These are phyloP conservation scores for Parachaetomium inaequale DNA, from an alignment of 495 filamentous ascomycete genomes.

Conservation along the genomic window DNA sequence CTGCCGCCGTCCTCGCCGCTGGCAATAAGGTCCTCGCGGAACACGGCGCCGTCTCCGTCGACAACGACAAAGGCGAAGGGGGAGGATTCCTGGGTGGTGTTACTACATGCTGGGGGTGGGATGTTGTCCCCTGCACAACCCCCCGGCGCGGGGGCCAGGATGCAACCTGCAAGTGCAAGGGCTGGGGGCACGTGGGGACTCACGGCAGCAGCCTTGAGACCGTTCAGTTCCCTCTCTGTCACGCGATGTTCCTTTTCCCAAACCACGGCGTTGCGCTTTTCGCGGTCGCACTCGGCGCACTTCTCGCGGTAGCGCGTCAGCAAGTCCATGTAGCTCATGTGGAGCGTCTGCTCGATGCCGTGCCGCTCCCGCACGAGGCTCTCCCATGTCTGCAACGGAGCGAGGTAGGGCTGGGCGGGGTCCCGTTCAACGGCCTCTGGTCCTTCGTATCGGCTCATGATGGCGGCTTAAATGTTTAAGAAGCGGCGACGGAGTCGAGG, in stretches of 20 bases:
- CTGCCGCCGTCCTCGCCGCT: slow-evolving; percentile 32
- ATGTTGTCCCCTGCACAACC: background rate
- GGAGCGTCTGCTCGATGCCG: slow-evolving; percentile 10
- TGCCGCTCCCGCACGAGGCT: background rate
- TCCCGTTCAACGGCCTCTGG: slow-evolving; percentile 5
- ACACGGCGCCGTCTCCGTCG: slow-evolving; percentile 36
- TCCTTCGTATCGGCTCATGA: slow-evolving; percentile 12
- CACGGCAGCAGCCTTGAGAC: slow-evolving; percentile 20
- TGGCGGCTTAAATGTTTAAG: slow-evolving; percentile 7
- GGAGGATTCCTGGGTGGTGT: slow-evolving; percentile 23
- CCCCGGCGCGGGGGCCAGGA: background rate
- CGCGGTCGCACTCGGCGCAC: slow-evolving; percentile 22
- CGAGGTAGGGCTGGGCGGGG: slow-evolving; percentile 14
- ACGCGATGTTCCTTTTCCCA: slow-evolving; percentile 28
- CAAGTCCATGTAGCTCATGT: slow-evolving; percentile 17
- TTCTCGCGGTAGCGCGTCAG: slow-evolving; percentile 20
- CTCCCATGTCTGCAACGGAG: slow-evolving; percentile 11
- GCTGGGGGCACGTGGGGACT: background rate
- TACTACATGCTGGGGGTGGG: background rate
- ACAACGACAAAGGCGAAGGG: slow-evolving; percentile 32
- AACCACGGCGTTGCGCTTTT: slow-evolving; percentile 26
- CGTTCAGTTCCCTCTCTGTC: slow-evolving; percentile 24
- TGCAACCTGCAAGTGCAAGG: background rate
- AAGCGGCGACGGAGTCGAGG: background rate
- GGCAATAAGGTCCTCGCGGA: slow-evolving; percentile 30